Evolutionary conservation across 345 rosid genomes (phyloP).

Genomic region (Stellera chamaejasme): DNA sequence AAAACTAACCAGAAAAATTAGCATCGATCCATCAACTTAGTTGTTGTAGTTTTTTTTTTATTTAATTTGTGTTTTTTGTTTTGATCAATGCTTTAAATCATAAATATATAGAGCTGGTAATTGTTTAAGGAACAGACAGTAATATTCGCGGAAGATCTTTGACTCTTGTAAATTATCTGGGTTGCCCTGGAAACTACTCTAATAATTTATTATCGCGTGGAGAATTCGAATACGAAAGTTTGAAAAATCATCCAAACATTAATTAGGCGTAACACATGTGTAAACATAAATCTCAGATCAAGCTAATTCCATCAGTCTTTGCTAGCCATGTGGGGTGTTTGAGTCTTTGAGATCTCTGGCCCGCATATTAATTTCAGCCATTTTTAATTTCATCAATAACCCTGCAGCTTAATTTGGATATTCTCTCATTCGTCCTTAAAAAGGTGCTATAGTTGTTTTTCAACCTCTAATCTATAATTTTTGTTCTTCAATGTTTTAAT

Average conservation of each 20-base stretch:
- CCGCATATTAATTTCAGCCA: conserved; percentile 10
- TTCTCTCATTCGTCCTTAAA: too few species aligned
- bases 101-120: not conserved
- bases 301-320: conserved; percentile 20
- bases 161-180: conserved; percentile 18
- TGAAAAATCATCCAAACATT: conserved; percentile 8
- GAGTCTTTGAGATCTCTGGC: conserved; percentile 25
- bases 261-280: conserved; percentile 1
- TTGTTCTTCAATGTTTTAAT: too few species aligned
- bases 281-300: conserved; percentile 17
- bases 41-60: not conserved
- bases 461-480: too few species aligned
- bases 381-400: too few species aligned
- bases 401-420: too few species aligned
- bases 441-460: too few species aligned
- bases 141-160: conserved; percentile 21
- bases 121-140: conserved; percentile 8
- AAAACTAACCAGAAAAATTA: not conserved
- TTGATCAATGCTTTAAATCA: conserved; percentile 1
- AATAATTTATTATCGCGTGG: too few species aligned
- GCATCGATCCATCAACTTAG: not conserved
- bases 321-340: conserved; percentile 47
- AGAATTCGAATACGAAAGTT: conserved; percentile 14
- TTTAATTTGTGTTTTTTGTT: not conserved
- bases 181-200: not conserved